phyloP scores from a whole-genome alignment of 257 asterid genomes.

The Fraxinus anomala region DNA sequence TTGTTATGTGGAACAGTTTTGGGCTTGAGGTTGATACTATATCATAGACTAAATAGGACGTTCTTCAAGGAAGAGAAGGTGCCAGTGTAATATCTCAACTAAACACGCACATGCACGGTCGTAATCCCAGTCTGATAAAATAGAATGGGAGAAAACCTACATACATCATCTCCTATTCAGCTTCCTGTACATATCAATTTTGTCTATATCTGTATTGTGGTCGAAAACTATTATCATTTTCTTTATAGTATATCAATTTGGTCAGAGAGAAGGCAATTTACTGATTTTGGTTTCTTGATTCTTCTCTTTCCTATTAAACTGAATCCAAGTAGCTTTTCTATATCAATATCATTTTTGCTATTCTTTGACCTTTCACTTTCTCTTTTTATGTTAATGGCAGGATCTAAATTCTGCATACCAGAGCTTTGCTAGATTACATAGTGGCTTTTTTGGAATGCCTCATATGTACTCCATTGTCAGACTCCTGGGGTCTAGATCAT shows the following conservation, averaged over 20 bases:
- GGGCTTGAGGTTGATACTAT: not conserved
- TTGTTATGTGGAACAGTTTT: not conserved
- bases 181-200: not conserved
- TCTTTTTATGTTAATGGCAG: slow-evolving; percentile 41
- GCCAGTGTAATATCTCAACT: not conserved
- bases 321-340: slow-evolving; percentile 15
- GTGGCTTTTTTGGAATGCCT: slow-evolving; percentile 93
- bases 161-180: not conserved
- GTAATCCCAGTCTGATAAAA: not conserved
- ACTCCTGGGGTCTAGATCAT: slow-evolving; percentile 91
- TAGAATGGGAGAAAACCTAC: not conserved
- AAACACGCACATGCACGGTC: not conserved
- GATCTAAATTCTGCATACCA: slow-evolving; percentile 95
- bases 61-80: not conserved
- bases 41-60: not conserved
- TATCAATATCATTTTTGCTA: slow-evolving; percentile 15
- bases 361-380: slow-evolving; percentile 14
- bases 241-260: not conserved
- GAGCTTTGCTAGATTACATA: slow-evolving; percentile 86
- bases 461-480: slow-evolving; percentile 86
- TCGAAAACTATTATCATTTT: not conserved
- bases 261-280: slow-evolving; percentile 18
- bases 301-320: slow-evolving; percentile 17
- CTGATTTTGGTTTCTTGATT: slow-evolving; percentile 9
- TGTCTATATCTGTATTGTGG: not conserved